phyloP scores from a whole-genome alignment of 306 rosid genomes.

The Rosa rugosa region DNA sequence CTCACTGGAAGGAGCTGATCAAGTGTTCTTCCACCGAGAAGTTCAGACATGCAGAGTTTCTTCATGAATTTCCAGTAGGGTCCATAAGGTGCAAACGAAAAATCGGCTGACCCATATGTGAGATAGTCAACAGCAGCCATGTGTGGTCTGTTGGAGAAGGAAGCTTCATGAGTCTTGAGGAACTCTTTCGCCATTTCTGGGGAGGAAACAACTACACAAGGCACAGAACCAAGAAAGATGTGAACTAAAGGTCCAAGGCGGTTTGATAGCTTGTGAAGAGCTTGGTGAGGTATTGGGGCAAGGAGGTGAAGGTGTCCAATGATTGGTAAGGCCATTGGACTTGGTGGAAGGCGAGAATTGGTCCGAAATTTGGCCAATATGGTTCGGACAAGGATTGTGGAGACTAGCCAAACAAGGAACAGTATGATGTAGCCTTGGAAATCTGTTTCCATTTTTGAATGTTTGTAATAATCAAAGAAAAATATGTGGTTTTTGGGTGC shows the following conservation, averaged over 20 bases:
- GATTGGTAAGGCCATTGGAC: slow-evolving; percentile 39
- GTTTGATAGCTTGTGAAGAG: slow-evolving; percentile 39
- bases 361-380: slow-evolving; percentile 28
- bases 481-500: background rate
- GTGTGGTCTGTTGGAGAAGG: slow-evolving; percentile 31
- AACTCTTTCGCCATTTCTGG: slow-evolving; percentile 41
- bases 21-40: slow-evolving; percentile 48
- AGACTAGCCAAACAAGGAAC: slow-evolving; percentile 35
- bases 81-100: slow-evolving; percentile 46
- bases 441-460: slow-evolving; percentile 37
- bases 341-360: slow-evolving; percentile 35
- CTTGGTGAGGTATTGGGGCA: slow-evolving; percentile 42
- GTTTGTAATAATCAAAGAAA: background rate
- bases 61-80: slow-evolving; percentile 59
- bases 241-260: slow-evolving; percentile 36
- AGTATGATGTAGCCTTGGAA: slow-evolving; percentile 38
- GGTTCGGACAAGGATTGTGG: slow-evolving; percentile 28
- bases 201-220: slow-evolving; percentile 38
- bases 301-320: slow-evolving; percentile 51
- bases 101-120: slow-evolving; percentile 38
- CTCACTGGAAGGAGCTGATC: slow-evolving; percentile 41
- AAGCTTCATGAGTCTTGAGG: slow-evolving; percentile 37
- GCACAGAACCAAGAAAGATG: slow-evolving; percentile 40
- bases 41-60: slow-evolving; percentile 53
- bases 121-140: slow-evolving; percentile 29